These are phyloP conservation scores for Stylonectria norvegica DNA, from an alignment of 2,329 filamentous ascomycete species.

Conservation along the genomic window DNA sequence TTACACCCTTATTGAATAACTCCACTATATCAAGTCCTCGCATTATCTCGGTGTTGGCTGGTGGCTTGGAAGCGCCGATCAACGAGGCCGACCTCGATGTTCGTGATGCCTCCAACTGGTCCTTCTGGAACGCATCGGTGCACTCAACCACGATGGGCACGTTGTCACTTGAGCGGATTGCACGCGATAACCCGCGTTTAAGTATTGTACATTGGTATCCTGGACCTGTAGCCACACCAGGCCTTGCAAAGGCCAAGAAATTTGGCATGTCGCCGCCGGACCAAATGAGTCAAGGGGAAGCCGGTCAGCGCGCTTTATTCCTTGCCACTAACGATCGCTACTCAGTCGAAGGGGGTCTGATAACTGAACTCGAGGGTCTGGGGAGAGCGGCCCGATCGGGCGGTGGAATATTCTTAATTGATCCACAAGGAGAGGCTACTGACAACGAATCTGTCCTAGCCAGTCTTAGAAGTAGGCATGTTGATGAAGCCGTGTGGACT, in stretches of 20 bases:
- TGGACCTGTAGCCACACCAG: not conserved
- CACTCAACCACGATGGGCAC: conserved; percentile 11
- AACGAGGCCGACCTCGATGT: conserved; percentile 2
- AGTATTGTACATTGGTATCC: conserved; percentile 7
- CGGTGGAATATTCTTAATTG: conserved; percentile 4
- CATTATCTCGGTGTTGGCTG: not conserved
- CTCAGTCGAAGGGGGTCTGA: not conserved
- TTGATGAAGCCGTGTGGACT: not conserved
- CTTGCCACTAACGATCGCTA: not conserved
- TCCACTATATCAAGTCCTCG: not conserved
- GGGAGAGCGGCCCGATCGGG: not conserved
- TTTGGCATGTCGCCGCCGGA: conserved; percentile 1
- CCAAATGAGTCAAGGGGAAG: conserved; percentile 3
- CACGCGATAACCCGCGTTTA: not conserved
- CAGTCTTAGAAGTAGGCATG: not conserved
- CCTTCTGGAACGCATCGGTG: conserved; percentile 1
- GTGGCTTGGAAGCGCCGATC: not conserved
- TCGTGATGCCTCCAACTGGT: not conserved
- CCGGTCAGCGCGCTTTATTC: conserved; percentile 2
- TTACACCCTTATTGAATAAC: conserved; percentile 7
- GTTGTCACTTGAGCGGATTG: conserved; percentile 2
- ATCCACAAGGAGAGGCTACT: conserved; percentile 1
- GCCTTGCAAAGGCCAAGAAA: not conserved
- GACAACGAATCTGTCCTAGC: conserved; percentile 3
- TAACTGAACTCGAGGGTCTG: not conserved